Evolutionary conservation across 1,284 basidiomycete species (phyloP).

Genomic region (Termitomyces sp.): DNA sequence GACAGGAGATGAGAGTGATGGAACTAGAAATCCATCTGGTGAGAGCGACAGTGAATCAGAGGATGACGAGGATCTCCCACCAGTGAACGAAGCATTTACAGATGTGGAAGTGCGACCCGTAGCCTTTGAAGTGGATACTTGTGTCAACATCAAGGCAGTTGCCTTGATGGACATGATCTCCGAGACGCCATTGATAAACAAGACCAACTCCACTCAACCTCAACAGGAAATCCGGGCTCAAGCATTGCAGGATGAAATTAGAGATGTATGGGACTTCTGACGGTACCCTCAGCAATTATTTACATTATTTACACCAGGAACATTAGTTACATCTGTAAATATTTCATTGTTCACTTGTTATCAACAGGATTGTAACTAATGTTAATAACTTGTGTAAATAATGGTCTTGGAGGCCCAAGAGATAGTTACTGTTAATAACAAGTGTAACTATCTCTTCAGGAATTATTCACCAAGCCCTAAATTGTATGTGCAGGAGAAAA

Average conservation of each 20-base stretch:
- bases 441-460: too few species aligned
- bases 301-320: background rate
- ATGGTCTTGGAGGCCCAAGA: too few species aligned
- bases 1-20: too few species aligned
- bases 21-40: too few species aligned
- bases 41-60: background rate
- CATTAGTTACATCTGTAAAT: too few species aligned
- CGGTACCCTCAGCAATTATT: background rate
- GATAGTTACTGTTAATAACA: too few species aligned
- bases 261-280: background rate
- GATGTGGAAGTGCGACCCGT: background rate
- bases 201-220: background rate
- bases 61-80: background rate
- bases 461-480: too few species aligned
- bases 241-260: background rate
- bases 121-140: background rate
- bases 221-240: background rate
- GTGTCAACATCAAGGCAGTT: background rate
- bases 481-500: too few species aligned
- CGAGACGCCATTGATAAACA: background rate
- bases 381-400: too few species aligned
- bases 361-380: too few species aligned
- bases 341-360: too few species aligned
- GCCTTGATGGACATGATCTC: background rate
- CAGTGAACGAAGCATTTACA: background rate